Evolutionary conservation across 2,329 filamentous ascomycete species (phyloP), one percentile per base, ranked within the genome.

Genomic region (Ambrosiella beaveri): DNA sequence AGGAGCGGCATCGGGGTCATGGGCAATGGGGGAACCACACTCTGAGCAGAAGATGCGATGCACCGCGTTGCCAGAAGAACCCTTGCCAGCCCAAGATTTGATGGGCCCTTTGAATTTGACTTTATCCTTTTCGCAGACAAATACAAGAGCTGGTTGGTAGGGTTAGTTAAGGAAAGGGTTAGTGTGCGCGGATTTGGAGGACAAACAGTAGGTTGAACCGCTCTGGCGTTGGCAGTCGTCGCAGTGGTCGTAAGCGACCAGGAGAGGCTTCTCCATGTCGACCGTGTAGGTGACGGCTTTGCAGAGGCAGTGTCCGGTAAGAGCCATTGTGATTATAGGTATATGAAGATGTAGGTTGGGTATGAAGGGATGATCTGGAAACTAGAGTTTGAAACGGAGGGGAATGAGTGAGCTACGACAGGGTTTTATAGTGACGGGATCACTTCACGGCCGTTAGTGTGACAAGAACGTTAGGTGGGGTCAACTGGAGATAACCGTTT

Each of bases 191-290:
- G 15, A 27, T n/a, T 49, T 41, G 8, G 55, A 54, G 17, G 53
- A 66, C 76, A 62, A 69, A 81, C 79, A 85, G 69, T 85, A 85
- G 59, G 82, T 84, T 15, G 80, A 84, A 63, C 82, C 82, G 55
- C 71, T 77, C 71, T 85, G 82, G 66, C 82, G 80, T 71, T 85
- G 82, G 75, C 82, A 85, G 70, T 85, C 82, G 66, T 85, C 82
- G 65, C 82, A 85, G 73, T 85, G 82, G 67, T 85, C 84, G 68
- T 85, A 85, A 62, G 77, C 82, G 56, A 78, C 79, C 68, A 77
- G 49, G 57, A 77, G 65, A 57, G 76, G 75, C 54, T 69, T 71
- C 35, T 78, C 75, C 60, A 76, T 69, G 67, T 76, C 74, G 55
- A 69, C 72, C 66, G 75, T 75, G 75, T 88, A 89, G 66, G 82